Evolutionary conservation across 495 filamentous ascomycete species (phyloP).

Genomic region (Jackrogersella minutella): DNA sequence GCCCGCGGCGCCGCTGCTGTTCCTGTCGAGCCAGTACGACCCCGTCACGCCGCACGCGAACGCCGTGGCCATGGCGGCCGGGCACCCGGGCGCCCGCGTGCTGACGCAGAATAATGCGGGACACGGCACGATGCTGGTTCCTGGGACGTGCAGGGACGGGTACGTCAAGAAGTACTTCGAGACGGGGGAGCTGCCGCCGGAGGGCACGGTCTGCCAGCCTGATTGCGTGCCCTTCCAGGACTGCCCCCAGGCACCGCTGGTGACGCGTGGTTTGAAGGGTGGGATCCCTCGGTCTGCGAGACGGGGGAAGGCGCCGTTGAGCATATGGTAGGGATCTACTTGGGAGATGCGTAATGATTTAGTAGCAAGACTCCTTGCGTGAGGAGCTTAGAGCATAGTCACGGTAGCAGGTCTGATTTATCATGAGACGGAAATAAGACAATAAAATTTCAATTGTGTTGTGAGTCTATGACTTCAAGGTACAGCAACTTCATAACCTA

Average conservation of each 20-base stretch:
- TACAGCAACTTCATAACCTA: too few relatives aligned
- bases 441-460: too few relatives aligned
- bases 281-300: background rate
- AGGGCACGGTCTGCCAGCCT: conserved; percentile 36
- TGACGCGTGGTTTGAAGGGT: background rate
- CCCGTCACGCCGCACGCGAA: conserved; percentile 46
- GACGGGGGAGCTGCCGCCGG: conserved; percentile 40
- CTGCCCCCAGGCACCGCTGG: background rate
- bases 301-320: conserved; percentile 1
- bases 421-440: too few relatives aligned
- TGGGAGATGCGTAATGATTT: too few relatives aligned
- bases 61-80: conserved; percentile 38
- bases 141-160: conserved; percentile 37
- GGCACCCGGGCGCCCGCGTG: conserved; percentile 39
- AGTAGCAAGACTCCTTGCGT: too few relatives aligned
- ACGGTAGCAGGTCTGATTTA: too few relatives aligned
- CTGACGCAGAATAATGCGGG: conserved; percentile 43
- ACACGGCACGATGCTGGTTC: conserved; percentile 34
- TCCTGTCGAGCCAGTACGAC: conserved; percentile 43
- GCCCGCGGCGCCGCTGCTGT: conserved; percentile 43
- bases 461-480: too few relatives aligned
- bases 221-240: conserved; percentile 37
- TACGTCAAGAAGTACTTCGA: conserved; percentile 41
- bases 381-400: too few relatives aligned
- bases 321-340: background rate